Base-by-base conservation (phyloP, 768 basidiomycete genomes). In the Candolleomyces aberdarensis region DNA sequence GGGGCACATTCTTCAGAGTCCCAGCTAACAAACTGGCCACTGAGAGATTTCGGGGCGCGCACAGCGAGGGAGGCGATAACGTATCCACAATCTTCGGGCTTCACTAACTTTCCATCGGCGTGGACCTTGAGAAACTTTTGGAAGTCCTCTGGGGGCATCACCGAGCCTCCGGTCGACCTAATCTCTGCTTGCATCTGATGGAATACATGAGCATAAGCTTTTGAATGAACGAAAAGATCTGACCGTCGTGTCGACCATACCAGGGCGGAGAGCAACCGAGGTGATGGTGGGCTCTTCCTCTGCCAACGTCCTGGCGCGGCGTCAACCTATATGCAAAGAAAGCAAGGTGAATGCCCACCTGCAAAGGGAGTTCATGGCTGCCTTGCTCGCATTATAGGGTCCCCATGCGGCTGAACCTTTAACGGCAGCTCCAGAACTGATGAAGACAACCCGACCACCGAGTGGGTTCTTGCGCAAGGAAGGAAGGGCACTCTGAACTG, bases 331-430 rank as follows among this genome's bases (percentile, higher is more conserved):
- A 40, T 47, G 50, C 39, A 14, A 55, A 54, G 47, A 19, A 29
- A 41, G 54, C 39, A n/a, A 43, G 56, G 52, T 14, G 47, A 56
- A 4, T 17, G 22, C 15, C 41, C 59, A 88, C 91, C 90, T 83
- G 75, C 85, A 87, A 47, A 97, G 76, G 20, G 88, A 89, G 72
- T 96, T 97, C 85, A 94, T 80, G 1, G 93, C 94, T 0, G 96
- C 94, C 72, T 98, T 96, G 60, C 83, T 79, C 11, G 94, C 88
- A 62, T 84, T 91, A 71, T 93, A 94, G 1, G 90, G 83, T 1
- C 85, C 92, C 92, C 92, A 96, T 3, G 85, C 88, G 6, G 84
- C 72, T 1, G 72, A 80, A 15, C 81, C 83, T 55, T 87, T 86
- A 15, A 83, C 80, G 9, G 94, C 89, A 10, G 92, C 88, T 11